Evolutionary conservation across 805 yeast genomes (phyloP), one percentile per base, ranked within the genome.

Genomic region (Saturnispora diversa): DNA sequence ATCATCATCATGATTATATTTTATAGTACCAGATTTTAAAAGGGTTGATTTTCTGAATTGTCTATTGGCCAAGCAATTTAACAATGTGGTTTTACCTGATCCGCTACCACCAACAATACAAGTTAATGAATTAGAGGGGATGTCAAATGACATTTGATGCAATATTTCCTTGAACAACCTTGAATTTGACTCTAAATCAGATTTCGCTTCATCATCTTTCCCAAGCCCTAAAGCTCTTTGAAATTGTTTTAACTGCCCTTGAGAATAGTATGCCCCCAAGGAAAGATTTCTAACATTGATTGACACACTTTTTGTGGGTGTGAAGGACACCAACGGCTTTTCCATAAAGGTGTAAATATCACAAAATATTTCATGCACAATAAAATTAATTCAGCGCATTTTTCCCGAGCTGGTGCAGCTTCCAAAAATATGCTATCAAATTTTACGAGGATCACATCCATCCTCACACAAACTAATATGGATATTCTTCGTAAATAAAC

Each of bases 41-140:
- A 62, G 43, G 10, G 69, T 62, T 8, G 63, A 55, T 0, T 66
- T 49, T 9, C 38, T 47, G 21, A 56, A 40, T 12, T 52, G 63
- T 47, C 81, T 58, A 34, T 74, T 70, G 0, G 85, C 77, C 35
- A 81, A 55, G 0, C 75, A 74, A 53, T 85, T 85, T 17, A 85
- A 62, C 32, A 85, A 56, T 0, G 95, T 83, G 0, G 95, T 85
- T 53, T 86, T 85, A 3, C 94, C 95, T 3, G 86, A 76, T 0
- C 95, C 95, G 0, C 88, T 80, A 0, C 94, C 90, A 2, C 95
- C 95, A 64, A 86, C 71, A 8, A 85, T 81, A 5, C 94, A 94
- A 59, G 85, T 68, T 28, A 86, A 59, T 8, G 80, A 65, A 13
- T 84, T 83, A 11, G 72, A 56, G 0, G 74, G 71, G 9, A 83